Base-by-base conservation (phyloP, 2,329 filamentous ascomycete genomes). In the Fusarium kyushuense region DNA sequence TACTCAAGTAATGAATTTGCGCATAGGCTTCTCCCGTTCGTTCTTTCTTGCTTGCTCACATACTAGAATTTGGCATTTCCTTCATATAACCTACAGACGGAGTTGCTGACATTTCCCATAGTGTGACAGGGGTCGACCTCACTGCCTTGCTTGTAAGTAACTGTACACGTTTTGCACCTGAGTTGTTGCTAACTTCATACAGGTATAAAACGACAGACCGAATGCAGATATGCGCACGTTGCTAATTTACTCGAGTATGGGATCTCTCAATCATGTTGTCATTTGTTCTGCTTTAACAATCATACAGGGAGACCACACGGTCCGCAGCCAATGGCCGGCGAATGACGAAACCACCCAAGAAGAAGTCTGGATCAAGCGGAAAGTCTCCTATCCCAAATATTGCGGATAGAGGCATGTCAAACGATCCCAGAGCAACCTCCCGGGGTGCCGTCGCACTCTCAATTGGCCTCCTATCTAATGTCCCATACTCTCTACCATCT, bases 221-320 rank as follows among this genome's bases (percentile, higher is more conserved):
- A 87, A 69, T 95, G 92, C 79, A 86, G 85, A 77, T 94, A 94
- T 80, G 92, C 90, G 1, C 87, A 88, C 49, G 89, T 93, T 30
- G 92, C 92, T 45, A 92, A 93, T 75, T 81, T 94, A 38, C 86
- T 94, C 42, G 91, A 93, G 89, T 92, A 81, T 78, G 88, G 82
- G 23, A 45, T 45, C 25, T 41, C 47, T 17, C 12, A 12, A n/a
- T 32, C 29, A 13, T 33, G 33, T 32, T 48, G 54, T 8, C 38
- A 25, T 16, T 14, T 46, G 35, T 46, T 21, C 33, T 73, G 30
- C 66, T 62, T 62, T 74, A 45, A 64, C 30, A 45, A 52, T 30
- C 53, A 46, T 14, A 9, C 63, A 89, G 87, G 75, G 87, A 89
- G 74, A 89, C 87, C 11, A 86, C 81, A 21, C 80, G 87, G 40